Conservation (phyloP, 1,284 basidiomycete species). For the Porogramme epimiltina region DNA sequence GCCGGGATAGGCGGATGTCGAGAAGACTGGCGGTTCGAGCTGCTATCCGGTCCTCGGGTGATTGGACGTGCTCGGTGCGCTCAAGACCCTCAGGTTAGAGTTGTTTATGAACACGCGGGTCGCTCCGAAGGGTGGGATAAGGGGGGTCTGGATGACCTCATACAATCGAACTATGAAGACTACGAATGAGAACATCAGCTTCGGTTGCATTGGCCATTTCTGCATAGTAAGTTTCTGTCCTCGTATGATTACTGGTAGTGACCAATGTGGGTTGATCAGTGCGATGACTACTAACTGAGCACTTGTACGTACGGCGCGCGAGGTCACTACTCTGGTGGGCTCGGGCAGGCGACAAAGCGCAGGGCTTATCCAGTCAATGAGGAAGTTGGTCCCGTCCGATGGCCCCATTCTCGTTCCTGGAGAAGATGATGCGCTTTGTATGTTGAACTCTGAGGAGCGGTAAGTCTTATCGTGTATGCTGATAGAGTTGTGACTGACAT, state of each 20-base stretch:
- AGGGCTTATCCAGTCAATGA: slow-evolving; percentile 76
- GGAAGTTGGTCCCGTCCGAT: slow-evolving; percentile 81
- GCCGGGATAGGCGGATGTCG: slow-evolving; percentile 42
- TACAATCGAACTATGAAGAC: slow-evolving; percentile 83
- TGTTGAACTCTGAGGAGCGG: slow-evolving; percentile 79
- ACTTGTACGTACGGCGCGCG: slow-evolving; percentile 74
- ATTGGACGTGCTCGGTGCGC: slow-evolving; percentile 94
- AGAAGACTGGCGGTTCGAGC: slow-evolving; percentile 86
- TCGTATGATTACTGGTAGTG: neutral
- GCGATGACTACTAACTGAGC: slow-evolving; percentile 89
- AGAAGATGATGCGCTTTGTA: slow-evolving; percentile 85
- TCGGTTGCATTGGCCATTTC: slow-evolving; percentile 90
- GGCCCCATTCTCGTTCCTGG: slow-evolving; percentile 93
- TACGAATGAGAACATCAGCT: slow-evolving; percentile 62
- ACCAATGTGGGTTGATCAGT: no score
- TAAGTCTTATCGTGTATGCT: slow-evolving; percentile 31
- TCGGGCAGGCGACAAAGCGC: slow-evolving; percentile 88
- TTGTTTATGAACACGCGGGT: slow-evolving; percentile 94
- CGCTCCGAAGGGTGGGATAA: slow-evolving; percentile 99
- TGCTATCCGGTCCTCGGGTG: slow-evolving; percentile 90
- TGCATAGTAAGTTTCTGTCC: slow-evolving; percentile 75
- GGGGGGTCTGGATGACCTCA: slow-evolving; percentile 92
- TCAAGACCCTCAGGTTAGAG: slow-evolving; percentile 69
- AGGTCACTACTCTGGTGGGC: slow-evolving; percentile 90
- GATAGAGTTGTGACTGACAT: neutral